Evolutionary conservation across 192 early-diverging fungal species (phyloP).

Genomic region (Neocallimastix lanati): DNA sequence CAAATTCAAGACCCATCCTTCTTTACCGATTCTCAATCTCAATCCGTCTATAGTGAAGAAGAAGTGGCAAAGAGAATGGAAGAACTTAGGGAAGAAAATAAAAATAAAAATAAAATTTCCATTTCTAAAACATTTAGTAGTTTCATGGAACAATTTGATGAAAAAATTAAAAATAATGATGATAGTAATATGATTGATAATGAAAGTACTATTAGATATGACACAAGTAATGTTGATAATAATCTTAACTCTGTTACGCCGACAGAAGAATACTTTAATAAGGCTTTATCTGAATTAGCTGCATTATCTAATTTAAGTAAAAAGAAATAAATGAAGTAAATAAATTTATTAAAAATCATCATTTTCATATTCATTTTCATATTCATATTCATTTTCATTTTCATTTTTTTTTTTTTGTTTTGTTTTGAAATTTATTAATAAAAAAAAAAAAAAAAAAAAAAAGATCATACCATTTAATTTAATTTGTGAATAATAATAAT

Average conservation of each 20-base stretch:
- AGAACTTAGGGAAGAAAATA: background rate
- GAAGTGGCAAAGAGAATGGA: background rate
- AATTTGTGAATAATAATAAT: too few species aligned
- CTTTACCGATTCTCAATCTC: too few species aligned
- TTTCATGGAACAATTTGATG: background rate
- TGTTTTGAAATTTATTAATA: too few species aligned
- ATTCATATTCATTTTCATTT: too few species aligned
- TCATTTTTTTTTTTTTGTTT: too few species aligned
- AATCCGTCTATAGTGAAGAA: background rate
- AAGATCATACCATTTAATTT: too few species aligned
- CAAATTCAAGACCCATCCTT: too few species aligned
- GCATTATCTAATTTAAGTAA: background rate
- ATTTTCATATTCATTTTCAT: too few species aligned
- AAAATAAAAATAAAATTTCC: background rate
- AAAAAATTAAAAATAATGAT: background rate
- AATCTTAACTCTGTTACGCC: background rate
- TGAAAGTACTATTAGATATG: background rate
- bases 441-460: too few species aligned
- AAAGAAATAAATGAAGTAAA: background rate
- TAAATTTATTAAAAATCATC: too few species aligned
- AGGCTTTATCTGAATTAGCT: background rate
- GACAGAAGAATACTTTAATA: background rate
- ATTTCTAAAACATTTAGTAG: background rate
- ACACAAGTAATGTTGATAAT: background rate
- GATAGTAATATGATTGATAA: background rate